Conservation (phyloP, 2,329 filamentous ascomycete genomes). For the Talaromyces sp. region DNA sequence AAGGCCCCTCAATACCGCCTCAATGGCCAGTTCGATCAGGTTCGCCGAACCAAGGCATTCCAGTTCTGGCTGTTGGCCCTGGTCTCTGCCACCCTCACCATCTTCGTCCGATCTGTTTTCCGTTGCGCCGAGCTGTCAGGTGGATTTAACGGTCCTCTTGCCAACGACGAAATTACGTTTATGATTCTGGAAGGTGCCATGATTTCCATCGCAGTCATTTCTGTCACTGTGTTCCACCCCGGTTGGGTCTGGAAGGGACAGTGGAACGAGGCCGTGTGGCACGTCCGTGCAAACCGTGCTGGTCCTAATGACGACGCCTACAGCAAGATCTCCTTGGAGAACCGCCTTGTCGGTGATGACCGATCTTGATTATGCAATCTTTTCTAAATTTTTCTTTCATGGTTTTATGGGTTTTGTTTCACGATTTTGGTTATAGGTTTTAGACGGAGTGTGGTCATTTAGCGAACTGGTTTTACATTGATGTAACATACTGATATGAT, state of each 20-base stretch:
- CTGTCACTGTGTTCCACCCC: conserved; percentile 46
- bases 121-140: conserved; percentile 46
- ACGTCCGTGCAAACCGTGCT: not conserved
- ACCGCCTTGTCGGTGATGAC: not conserved
- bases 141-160: conserved; percentile 43
- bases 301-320: not conserved
- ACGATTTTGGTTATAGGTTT: not conserved
- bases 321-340: not conserved
- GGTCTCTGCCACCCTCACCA: conserved; percentile 36
- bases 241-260: conserved; percentile 18
- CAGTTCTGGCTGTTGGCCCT: conserved; percentile 23
- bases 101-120: conserved; percentile 46
- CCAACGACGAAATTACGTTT: conserved; percentile 47
- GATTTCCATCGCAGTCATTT: conserved; percentile 43
- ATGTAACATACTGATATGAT: not conserved
- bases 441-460: not conserved
- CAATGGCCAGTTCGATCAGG: conserved; percentile 5
- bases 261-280: conserved; percentile 1
- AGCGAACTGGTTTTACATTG: not conserved
- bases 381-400: not conserved
- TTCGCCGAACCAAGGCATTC: conserved; percentile 9
- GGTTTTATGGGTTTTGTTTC: not conserved
- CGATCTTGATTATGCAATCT: not conserved
- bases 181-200: conserved; percentile 52
- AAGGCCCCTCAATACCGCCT: conserved; percentile 12